Conservation (phyloP, 129 eudicot genomes). For the Escallonia herrerae region DNA sequence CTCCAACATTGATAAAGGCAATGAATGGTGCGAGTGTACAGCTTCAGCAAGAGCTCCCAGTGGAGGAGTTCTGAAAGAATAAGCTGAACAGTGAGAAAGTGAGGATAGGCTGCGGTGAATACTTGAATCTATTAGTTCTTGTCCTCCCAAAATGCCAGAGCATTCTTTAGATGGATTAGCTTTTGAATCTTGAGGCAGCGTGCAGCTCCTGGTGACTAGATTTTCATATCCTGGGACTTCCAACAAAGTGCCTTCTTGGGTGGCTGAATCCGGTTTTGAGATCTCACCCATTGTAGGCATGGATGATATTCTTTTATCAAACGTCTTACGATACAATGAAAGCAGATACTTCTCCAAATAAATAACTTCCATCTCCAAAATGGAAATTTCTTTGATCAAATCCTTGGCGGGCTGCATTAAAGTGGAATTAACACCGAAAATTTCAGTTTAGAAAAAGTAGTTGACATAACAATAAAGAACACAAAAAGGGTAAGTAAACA, state of each 20-base stretch:
- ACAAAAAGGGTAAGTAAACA: background rate
- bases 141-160: constrained; percentile 28
- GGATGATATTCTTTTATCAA: constrained; percentile 32
- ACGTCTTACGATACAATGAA: constrained; percentile 51
- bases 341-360: constrained; percentile 77
- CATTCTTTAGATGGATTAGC: constrained; percentile 22
- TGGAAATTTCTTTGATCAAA: constrained; percentile 64
- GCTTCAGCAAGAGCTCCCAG: constrained; percentile 40
- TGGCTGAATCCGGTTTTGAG: constrained; percentile 16
- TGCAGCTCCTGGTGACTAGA: constrained; percentile 10
- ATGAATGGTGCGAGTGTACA: constrained; percentile 59
- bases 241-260: background rate
- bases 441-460: background rate
- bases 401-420: constrained; percentile 64
- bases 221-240: background rate
- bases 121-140: constrained; percentile 34
- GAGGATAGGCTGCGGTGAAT: constrained; percentile 76
- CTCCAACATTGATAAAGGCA: constrained; percentile 76
- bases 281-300: constrained; percentile 17
- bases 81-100: constrained; percentile 46
- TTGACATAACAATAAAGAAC: background rate
- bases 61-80: constrained; percentile 41
- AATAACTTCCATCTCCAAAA: constrained; percentile 65
- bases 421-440: background rate
- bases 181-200: constrained; percentile 17